A percentile compares a stretch with the other conserved stretches of the same genome.
phyloP scores from a whole-genome alignment of 2,329 filamentous ascomycete species.

The Lecanosticta acicola region DNA sequence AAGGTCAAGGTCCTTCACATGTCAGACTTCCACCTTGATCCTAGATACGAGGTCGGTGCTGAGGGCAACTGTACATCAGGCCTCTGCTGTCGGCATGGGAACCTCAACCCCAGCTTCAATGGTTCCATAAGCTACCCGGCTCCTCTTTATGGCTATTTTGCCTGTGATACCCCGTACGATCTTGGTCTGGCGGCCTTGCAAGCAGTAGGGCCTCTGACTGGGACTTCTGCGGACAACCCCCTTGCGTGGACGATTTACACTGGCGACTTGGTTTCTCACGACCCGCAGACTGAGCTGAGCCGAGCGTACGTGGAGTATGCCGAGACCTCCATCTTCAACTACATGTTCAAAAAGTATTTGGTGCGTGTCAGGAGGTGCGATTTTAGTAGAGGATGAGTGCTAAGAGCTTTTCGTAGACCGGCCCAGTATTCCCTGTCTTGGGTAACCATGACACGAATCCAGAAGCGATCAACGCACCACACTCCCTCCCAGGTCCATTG shows the following conservation, averaged over 20 bases:
- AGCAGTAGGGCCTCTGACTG: constrained; percentile 52
- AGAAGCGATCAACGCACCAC: constrained; percentile 49
- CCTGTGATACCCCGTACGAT: constrained; percentile 55
- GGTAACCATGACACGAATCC: constrained; percentile 56
- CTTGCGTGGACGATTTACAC: constrained; percentile 54
- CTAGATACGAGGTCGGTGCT: constrained; percentile 48
- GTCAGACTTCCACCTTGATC: constrained; percentile 51
- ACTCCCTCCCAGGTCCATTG: constrained; percentile 48
- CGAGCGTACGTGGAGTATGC: constrained; percentile 50
- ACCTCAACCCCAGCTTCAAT: constrained; percentile 33
- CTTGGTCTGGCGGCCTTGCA: constrained; percentile 52
- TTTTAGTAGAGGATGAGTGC: no score
- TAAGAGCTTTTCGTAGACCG: constrained; percentile 35
- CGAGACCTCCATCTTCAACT: constrained; percentile 46
- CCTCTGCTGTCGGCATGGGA: constrained; percentile 49
- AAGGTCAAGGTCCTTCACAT: constrained; percentile 53
- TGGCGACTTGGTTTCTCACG: constrained; percentile 53
- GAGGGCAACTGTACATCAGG: constrained; percentile 50
- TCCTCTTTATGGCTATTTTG: constrained; percentile 50
- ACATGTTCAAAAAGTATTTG: constrained; percentile 53
- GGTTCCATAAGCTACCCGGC: constrained; percentile 42
- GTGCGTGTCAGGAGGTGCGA: no score
- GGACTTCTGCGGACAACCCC: constrained; percentile 43
- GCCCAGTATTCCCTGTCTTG: constrained; percentile 52
- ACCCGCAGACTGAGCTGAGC: constrained; percentile 48